Evolutionary conservation across 148 eudicot species (phyloP).

Genomic region (Cornus kousa): DNA sequence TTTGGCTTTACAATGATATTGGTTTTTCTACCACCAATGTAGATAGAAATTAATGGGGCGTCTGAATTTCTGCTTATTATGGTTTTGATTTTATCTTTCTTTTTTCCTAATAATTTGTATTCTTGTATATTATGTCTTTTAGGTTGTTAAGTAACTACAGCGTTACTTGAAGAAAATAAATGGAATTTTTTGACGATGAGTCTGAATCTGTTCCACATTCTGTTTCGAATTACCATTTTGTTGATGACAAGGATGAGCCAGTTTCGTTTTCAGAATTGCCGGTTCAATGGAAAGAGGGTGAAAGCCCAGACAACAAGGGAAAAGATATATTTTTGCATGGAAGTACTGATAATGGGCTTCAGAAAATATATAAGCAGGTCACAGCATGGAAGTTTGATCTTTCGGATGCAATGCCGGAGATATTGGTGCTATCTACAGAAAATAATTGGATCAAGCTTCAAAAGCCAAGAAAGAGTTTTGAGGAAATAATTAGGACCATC

Average conservation of each 20-base stretch:
- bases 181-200: conserved; percentile 79
- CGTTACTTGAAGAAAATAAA: conserved; percentile 17
- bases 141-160: conserved; percentile 10
- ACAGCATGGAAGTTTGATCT: conserved; percentile 80
- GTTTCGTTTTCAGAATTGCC: conserved; percentile 68
- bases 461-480: conserved; percentile 62
- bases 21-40: too few relatives aligned
- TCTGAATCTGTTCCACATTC: conserved; percentile 39
- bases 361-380: conserved; percentile 53
- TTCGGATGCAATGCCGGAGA: conserved; percentile 46
- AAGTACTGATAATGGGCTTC: conserved; percentile 60
- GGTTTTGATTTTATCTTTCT: background rate
- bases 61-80: background rate
- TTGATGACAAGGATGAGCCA: conserved; percentile 40
- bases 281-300: conserved; percentile 47
- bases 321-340: conserved; percentile 55
- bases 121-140: background rate
- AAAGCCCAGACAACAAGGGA: conserved; percentile 12
- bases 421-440: conserved; percentile 59
- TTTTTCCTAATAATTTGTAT: background rate
- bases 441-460: conserved; percentile 75
- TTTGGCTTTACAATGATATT: background rate
- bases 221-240: conserved; percentile 60
- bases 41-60: too few relatives aligned
- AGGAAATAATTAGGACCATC: conserved; percentile 47